Evolutionary conservation across 805 yeast species (phyloP).

Genomic region (Kuraishia capsulata): DNA sequence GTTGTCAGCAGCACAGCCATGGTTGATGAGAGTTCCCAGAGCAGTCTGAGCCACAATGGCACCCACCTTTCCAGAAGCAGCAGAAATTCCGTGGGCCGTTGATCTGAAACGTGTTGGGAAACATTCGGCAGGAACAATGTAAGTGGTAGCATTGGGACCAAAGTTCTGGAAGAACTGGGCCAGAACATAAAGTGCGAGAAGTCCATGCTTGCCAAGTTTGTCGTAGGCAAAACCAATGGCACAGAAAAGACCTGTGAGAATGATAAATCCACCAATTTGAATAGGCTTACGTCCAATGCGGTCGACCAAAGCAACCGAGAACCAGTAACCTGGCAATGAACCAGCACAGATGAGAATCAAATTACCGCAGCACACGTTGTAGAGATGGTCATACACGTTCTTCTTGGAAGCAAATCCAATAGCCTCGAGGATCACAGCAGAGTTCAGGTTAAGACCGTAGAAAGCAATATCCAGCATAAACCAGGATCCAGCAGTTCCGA

Average conservation of each 20-base stretch:
- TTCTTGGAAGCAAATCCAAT: conserved; percentile 61
- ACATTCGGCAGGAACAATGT: conserved; percentile 54
- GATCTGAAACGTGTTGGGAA: conserved; percentile 62
- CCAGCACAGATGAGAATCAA: conserved; percentile 52
- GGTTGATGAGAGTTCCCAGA: conserved; percentile 65
- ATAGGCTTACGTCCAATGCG: conserved; percentile 49
- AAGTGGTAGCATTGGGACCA: conserved; percentile 59
- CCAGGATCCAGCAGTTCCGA: conserved; percentile 81
- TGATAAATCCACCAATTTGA: conserved; percentile 46
- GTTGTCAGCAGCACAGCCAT: conserved; percentile 49
- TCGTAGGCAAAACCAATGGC: conserved; percentile 51
- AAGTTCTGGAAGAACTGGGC: conserved; percentile 59
- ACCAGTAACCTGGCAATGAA: conserved; percentile 58
- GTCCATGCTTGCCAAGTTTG: conserved; percentile 33
- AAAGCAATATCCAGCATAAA: conserved; percentile 73
- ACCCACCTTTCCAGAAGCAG: conserved; percentile 58
- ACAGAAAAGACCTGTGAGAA: conserved; percentile 46
- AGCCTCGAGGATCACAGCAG: conserved; percentile 61
- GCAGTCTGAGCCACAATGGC: conserved; percentile 63
- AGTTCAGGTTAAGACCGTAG: conserved; percentile 70
- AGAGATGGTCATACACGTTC: conserved; percentile 30
- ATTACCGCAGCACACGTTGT: conserved; percentile 40
- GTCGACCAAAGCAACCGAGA: conserved; percentile 45
- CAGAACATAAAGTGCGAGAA: conserved; percentile 49
- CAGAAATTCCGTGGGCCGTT: conserved; percentile 58